These are phyloP conservation scores for Sporobolus alterniflorus DNA, from an alignment of 202 grass and related monocot species.

Conservation along the genomic window DNA sequence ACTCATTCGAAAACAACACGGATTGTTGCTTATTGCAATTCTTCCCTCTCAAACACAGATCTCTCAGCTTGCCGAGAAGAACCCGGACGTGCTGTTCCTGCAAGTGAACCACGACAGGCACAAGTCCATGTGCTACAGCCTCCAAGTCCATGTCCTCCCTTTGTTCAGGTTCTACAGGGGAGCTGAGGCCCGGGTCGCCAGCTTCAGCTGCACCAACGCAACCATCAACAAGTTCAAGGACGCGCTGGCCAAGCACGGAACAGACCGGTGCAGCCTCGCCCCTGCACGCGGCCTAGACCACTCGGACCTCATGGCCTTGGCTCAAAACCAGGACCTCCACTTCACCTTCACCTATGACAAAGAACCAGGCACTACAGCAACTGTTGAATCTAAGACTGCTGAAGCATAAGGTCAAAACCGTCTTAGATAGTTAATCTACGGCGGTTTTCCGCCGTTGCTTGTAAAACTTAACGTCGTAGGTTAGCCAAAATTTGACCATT, in stretches of 20 bases:
- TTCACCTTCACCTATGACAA: too few species aligned
- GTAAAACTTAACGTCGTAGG: too few species aligned
- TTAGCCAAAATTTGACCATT: too few species aligned
- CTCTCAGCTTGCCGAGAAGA: slow-evolving; percentile 63
- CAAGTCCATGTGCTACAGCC: slow-evolving; percentile 87
- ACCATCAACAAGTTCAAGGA: slow-evolving; percentile 91
- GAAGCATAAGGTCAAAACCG: too few species aligned
- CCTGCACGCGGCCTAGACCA: slow-evolving; percentile 65
- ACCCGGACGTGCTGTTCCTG: slow-evolving; percentile 67
- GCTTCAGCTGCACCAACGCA: slow-evolving; percentile 94
- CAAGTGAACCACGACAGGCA: slow-evolving; percentile 78
- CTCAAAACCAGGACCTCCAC: slow-evolving; percentile 60
- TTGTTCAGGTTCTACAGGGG: slow-evolving; percentile 88
- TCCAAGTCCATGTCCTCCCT: slow-evolving; percentile 80
- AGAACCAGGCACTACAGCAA: too few species aligned
- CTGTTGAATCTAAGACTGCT: too few species aligned
- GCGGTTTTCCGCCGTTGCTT: too few species aligned
- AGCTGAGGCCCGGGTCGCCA: slow-evolving; percentile 65
- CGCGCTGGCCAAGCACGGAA: slow-evolving; percentile 60
- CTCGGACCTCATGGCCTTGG: slow-evolving; percentile 65
- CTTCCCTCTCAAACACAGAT: slow-evolving; percentile 40
- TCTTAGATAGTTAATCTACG: too few species aligned
- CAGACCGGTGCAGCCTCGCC: slow-evolving; percentile 69
- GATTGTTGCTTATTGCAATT: too few species aligned
- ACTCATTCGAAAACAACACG: too few species aligned